Percentiles rank a stretch among this genome's conserved stretches.
These are phyloP conservation scores for Lentithecium fluviatile DNA, from an alignment of 495 filamentous ascomycete species.

Conservation along the genomic window DNA sequence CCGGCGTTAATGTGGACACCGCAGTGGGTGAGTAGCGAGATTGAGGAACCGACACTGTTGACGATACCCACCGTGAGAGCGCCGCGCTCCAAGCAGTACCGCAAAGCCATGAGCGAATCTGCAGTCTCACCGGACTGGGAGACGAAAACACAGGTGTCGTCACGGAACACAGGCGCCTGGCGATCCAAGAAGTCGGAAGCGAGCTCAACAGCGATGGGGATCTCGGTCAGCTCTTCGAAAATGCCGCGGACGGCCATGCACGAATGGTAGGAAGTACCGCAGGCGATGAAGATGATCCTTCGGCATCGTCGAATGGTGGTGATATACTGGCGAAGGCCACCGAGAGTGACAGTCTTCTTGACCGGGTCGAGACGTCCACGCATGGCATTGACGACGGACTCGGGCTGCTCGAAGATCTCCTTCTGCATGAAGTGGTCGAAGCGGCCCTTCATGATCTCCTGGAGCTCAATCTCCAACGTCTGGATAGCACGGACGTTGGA, in stretches of 20 bases:
- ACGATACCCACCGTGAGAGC: constrained; percentile 97
- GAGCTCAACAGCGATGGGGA: constrained; percentile 93
- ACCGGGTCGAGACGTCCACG: constrained; percentile 90
- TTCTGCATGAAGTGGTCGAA: constrained; percentile 99
- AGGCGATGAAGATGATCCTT: constrained; percentile 96
- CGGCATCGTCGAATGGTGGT: constrained; percentile 93
- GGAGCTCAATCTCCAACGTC: constrained; percentile 95
- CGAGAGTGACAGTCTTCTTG: constrained; percentile 91
- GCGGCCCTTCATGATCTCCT: constrained; percentile 99
- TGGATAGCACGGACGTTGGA: constrained; percentile 97
- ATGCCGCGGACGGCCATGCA: constrained; percentile 98
- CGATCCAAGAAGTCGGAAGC: constrained; percentile 98
- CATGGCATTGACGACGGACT: constrained; percentile 99
- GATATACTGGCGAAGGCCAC: constrained; percentile 93
- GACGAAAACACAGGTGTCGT: constrained; percentile 98
- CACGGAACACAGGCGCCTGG: constrained; percentile 97
- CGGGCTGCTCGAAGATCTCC: constrained; percentile 99
- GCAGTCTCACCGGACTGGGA: constrained; percentile 98
- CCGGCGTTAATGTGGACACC: constrained; percentile 99
- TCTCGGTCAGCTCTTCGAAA: constrained; percentile 97
- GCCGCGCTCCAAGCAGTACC: constrained; percentile 95
- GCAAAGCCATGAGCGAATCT: constrained; percentile 95
- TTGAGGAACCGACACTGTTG: constrained; percentile 96
- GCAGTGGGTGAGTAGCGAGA: constrained; percentile 96
- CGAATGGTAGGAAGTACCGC: constrained; percentile 95